Percentiles rank a stretch among this genome's conserved stretches.
phyloP scores from a whole-genome alignment of 768 basidiomycete genomes.

The Amanita rimosa region DNA sequence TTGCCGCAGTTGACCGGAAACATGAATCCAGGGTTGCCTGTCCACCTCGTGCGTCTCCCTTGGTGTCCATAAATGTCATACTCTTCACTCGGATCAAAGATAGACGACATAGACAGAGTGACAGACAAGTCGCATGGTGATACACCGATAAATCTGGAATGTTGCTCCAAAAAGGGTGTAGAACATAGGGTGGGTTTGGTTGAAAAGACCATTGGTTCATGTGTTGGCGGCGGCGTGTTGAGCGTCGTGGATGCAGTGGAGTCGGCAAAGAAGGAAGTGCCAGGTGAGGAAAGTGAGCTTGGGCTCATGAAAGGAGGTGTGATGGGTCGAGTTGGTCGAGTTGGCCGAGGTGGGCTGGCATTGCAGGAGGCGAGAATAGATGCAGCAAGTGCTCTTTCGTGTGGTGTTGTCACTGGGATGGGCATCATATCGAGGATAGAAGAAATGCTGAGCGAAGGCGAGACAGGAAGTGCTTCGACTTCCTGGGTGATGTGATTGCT shows the following conservation, averaged over 20 bases:
- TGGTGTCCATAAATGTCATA: background rate
- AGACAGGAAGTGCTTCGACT: background rate
- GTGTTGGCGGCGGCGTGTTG: background rate
- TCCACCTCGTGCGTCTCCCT: background rate
- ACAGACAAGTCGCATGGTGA: background rate
- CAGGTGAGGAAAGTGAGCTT: background rate
- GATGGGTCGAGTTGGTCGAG: background rate
- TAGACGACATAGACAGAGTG: background rate
- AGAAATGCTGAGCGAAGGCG: background rate
- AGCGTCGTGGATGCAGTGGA: background rate
- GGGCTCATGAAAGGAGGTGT: background rate
- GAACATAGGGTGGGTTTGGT: background rate
- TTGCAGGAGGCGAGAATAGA: slow-evolving; percentile 2
- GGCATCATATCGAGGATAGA: slow-evolving; percentile 3
- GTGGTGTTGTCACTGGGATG: slow-evolving; percentile 1
- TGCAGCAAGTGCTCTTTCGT: background rate
- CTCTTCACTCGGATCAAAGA: background rate
- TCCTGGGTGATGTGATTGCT: too few species aligned
- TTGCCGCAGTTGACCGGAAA: background rate
- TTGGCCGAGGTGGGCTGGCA: background rate
- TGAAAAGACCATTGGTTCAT: background rate
- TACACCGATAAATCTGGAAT: background rate
- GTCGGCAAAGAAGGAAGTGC: background rate
- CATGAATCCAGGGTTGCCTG: background rate
- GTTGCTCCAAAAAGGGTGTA: background rate